phyloP scores from a whole-genome alignment of 2,329 filamentous ascomycete genomes.

The Penicillium sp. region DNA sequence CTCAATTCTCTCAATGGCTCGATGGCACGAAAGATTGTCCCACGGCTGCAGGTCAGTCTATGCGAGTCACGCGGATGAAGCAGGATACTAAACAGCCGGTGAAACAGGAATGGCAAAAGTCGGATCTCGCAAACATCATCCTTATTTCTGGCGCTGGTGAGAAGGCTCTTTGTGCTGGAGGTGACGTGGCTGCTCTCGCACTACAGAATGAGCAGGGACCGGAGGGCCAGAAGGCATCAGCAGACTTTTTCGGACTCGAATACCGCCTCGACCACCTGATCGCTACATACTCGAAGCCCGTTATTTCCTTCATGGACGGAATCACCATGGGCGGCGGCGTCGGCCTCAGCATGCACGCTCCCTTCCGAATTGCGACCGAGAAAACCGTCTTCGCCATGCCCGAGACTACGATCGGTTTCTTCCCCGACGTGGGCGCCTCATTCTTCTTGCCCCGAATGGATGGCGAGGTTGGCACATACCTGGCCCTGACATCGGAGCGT shows the following conservation, averaged over 20 bases:
- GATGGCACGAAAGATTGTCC: conserved; percentile 92
- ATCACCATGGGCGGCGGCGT: conserved; percentile 98
- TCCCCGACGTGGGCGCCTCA: conserved; percentile 92
- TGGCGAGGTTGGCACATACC: conserved; percentile 80
- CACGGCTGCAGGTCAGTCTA: conserved; percentile 59
- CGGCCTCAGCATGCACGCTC: conserved; percentile 87
- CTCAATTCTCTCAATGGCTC: conserved; percentile 88
- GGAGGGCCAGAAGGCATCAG: conserved; percentile 67
- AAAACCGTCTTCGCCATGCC: conserved; percentile 96
- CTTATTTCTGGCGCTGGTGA: conserved; percentile 85
- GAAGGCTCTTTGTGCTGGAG: conserved; percentile 85
- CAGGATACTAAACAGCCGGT: conserved; percentile 11
- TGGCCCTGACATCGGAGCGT: conserved; percentile 82
- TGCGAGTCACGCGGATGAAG: background rate
- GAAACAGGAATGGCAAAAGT: conserved; percentile 79
- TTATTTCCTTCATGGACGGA: conserved; percentile 93
- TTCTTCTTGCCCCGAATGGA: conserved; percentile 93
- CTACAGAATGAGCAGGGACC: conserved; percentile 61
- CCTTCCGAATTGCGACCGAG: conserved; percentile 94
- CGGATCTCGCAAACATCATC: conserved; percentile 85
- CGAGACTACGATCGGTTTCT: conserved; percentile 96
- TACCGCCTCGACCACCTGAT: conserved; percentile 95
- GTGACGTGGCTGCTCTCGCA: conserved; percentile 79
- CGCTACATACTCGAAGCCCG: conserved; percentile 87
- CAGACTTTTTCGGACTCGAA: conserved; percentile 87